These are phyloP conservation scores for Zoysia japonica DNA, from an alignment of 176 grass and related monocot genomes.

Conservation along the genomic window DNA sequence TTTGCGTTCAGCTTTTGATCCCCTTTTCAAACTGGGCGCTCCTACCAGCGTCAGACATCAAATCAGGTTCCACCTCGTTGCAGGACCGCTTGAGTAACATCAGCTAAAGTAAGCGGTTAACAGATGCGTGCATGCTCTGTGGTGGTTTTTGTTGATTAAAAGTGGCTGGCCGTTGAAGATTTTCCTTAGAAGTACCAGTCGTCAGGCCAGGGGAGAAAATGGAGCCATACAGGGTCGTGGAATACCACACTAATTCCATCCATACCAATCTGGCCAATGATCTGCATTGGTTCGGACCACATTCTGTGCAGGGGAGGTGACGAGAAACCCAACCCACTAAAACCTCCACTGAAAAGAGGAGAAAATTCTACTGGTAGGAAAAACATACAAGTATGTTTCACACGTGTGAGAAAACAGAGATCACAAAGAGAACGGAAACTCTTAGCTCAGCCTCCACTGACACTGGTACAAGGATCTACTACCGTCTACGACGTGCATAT, in stretches of 20 bases:
- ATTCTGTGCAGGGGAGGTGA: neutral
- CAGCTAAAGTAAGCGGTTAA: neutral
- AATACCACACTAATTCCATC: neutral
- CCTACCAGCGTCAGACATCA: neutral
- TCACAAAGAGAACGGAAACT: neutral
- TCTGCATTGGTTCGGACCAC: neutral
- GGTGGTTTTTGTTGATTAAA: neutral
- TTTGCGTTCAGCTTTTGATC: no score
- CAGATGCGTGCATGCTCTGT: neutral
- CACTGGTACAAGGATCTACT: neutral
- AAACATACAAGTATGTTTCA: neutral
- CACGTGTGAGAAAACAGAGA: neutral
- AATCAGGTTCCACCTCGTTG: neutral
- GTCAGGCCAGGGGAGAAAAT: neutral
- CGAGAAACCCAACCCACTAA: neutral
- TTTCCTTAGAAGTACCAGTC: neutral
- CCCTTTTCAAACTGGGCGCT: neutral
- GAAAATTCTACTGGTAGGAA: neutral
- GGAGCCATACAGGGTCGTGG: neutral
- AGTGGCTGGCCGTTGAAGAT: neutral
- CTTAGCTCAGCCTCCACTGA: slow-evolving; percentile 6
- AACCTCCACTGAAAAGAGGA: neutral
- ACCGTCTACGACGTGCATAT: neutral
- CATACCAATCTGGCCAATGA: neutral
- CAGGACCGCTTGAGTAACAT: neutral